Conservation (phyloP, 208 protist species). For the Leishmania aethiopica region DNA sequence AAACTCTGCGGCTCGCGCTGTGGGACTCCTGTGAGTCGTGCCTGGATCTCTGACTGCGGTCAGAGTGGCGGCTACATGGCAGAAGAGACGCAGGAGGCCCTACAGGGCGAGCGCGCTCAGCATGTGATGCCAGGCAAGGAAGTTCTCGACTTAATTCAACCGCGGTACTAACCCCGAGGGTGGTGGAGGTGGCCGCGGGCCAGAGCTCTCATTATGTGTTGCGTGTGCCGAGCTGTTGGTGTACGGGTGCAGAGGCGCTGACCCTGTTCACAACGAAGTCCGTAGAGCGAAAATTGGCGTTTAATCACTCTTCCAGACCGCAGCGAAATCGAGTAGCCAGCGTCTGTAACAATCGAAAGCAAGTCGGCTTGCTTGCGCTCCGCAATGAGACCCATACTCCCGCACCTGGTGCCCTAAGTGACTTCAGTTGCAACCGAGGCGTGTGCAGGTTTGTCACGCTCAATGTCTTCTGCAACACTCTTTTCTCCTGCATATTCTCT, state of each 20-base stretch:
- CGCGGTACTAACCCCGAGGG: constrained; percentile 55
- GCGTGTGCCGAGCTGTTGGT: not conserved
- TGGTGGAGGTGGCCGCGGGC: not conserved
- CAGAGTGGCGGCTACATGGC: constrained; percentile 79
- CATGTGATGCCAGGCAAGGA: constrained; percentile 78
- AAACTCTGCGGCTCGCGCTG: constrained; percentile 75
- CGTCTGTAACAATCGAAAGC: not conserved
- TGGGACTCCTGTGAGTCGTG: constrained; percentile 83
- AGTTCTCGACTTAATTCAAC: constrained; percentile 77
- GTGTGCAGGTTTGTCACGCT: not conserved
- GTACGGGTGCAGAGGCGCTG: not conserved
- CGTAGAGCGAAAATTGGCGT: not conserved
- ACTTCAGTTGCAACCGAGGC: not conserved
- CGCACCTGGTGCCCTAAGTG: not conserved
- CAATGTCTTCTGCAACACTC: not conserved
- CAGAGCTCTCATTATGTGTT: not conserved
- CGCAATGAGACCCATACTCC: not conserved
- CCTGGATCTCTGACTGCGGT: constrained; percentile 89
- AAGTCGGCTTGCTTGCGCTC: not conserved
- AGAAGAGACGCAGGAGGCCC: constrained; percentile 58
- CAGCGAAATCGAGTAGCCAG: not conserved
- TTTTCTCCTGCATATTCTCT: not conserved
- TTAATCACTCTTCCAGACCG: not conserved
- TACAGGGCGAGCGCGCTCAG: constrained; percentile 55
- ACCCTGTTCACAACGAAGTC: not conserved